Evolutionary conservation across 495 filamentous ascomycete genomes (phyloP), one percentile per base, ranked within the genome.

Genomic region (Neurospora cerealis): DNA sequence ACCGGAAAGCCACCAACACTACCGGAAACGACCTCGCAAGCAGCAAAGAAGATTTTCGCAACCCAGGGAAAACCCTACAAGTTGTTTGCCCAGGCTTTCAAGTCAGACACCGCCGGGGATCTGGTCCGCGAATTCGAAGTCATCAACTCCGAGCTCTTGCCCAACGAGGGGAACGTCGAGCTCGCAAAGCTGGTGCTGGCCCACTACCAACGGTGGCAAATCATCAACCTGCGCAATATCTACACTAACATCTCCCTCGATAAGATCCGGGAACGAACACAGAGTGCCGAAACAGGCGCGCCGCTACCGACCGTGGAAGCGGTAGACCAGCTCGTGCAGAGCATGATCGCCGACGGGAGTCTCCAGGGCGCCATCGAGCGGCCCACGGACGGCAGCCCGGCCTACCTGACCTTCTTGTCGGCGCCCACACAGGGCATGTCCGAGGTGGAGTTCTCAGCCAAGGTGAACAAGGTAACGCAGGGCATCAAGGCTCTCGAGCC

Each of bases 1-100:
- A 83, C 90, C 54, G 95, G 95, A 78, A 91, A 88, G 81, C 87
- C 91, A 11, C 79, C 74, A 6, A 77, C 82, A 75, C 80, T 79
- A 32, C 84, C 81, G 11, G 28, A 76, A 42, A 74, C 74, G 42
- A 80, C 86, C 21, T 80, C 85, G 73, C 72, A 80, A 1, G 76
- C 81, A 41, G 86, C 89, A 13, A 81, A 85, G 69, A 93, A 91
- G 75, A 76, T 81, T 4, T 91, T 90, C 73, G 86, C 85, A 66
- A 81, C 84, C 6, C 75, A 93, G 24, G 86, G 88, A 42, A 93
- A 89, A 76, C 88, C 92, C 19, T 97, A 98, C 79, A 82, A 90
- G 7, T 81, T 85, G 36, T 80, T 97, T 41, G 92, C 89, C 6
- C 84, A 87, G 8, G 85, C 89, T 8, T 98, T 97, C 76, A 87